Evolutionary conservation across 352 stramenopile species (phyloP), one percentile per base, ranked within the genome.

Genomic region (Albugo candida): DNA sequence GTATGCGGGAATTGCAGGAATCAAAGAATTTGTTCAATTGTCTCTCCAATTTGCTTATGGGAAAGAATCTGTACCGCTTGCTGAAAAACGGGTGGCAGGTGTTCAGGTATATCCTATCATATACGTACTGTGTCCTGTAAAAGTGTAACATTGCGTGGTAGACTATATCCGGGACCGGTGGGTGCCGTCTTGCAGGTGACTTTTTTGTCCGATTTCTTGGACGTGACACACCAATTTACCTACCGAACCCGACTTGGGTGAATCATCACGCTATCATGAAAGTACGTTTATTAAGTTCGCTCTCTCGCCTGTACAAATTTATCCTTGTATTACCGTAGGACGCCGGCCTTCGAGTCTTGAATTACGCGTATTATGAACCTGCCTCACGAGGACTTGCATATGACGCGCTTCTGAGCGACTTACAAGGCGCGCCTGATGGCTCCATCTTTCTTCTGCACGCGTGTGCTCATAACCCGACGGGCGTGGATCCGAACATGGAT

Each of bases 391-490:
- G 75, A 16, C 55, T 98, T 51, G 85, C 97, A 72, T 95, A 97
- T 67, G 68, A 73, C 20, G 83, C 86, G 27, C 74, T 99, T 50
- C 64, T 98, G 27, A 76, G 92, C 42, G 94, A 98, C 70, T 76
- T 99, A 14, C 64, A 92, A 40, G 86, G 83, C 18, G 93, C 94
- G 0, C 81, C 89, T 27, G 76, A 95, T 40, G 87, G 81, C 47
- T 97, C 91, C 19, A 61, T 97, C 52, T 95, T 99, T 63, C 65
- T 99, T 51, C 67, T 99, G 39, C 96, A 99, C 75, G 94, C 93
- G 18, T 99, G 95, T 59, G 95, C 95, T 16, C 95, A 99, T 82
- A 99, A 99, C 70, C 95, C 95, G 27, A 99, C 95, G 27, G 95
- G 83, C 49, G 94, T 97, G 45, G 96, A 99, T 75, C 95, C 95